Evolutionary conservation across 768 basidiomycete genomes (phyloP).

Genomic region (Leccinum barrowsii): DNA sequence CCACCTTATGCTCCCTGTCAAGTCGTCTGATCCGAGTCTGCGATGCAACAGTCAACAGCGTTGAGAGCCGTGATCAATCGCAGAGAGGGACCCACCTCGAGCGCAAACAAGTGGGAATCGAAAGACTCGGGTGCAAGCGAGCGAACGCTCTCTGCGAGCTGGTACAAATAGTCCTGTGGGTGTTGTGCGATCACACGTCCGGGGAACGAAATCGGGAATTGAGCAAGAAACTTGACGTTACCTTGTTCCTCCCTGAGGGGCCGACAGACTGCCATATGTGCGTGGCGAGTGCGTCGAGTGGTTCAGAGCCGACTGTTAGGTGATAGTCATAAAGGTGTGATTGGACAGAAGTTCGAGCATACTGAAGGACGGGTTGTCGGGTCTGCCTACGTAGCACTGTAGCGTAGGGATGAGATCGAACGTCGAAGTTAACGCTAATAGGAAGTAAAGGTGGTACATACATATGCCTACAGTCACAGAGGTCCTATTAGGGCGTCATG

Average conservation of each 20-base stretch:
- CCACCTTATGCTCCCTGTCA: background rate
- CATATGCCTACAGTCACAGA: constrained; percentile 44
- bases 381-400: constrained; percentile 83
- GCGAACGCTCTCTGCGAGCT: constrained; percentile 70
- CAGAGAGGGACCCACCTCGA: constrained; percentile 52
- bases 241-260: constrained; percentile 91
- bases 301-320: constrained; percentile 73
- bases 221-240: constrained; percentile 19
- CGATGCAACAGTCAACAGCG: background rate
- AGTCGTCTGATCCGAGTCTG: constrained; percentile 13
- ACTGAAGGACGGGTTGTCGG: constrained; percentile 90
- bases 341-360: constrained; percentile 14
- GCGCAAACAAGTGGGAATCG: constrained; percentile 72
- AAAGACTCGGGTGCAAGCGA: constrained; percentile 67
- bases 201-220: background rate
- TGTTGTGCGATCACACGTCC: background rate
- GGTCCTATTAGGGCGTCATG: background rate
- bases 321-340: background rate
- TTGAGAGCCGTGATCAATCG: background rate
- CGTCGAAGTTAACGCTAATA: too few species aligned
- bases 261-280: constrained; percentile 75
- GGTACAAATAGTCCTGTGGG: constrained; percentile 79
- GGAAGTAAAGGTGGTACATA: constrained; percentile 27
- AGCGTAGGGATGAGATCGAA: background rate
- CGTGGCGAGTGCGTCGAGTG: constrained; percentile 61